phyloP scores from a whole-genome alignment of 345 rosid genomes.

The Trapa bicornis region DNA sequence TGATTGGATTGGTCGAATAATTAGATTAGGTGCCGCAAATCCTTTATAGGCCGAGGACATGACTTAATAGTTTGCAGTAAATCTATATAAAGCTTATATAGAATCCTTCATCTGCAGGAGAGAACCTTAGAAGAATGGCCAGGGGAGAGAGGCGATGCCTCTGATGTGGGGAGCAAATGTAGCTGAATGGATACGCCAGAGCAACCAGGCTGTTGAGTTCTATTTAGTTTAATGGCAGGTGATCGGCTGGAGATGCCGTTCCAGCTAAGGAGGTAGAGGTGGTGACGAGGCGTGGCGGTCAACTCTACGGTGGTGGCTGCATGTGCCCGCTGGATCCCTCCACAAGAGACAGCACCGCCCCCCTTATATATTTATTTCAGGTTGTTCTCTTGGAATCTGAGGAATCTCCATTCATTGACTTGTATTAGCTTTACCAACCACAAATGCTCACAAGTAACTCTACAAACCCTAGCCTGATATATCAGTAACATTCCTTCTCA shows the following conservation, averaged over 20 bases:
- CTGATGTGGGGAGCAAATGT: slow-evolving; percentile 10
- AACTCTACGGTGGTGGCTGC: slow-evolving; percentile 6
- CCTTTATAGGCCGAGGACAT: slow-evolving; percentile 11
- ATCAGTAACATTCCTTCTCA: no score
- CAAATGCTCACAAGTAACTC: no score
- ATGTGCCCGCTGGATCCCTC: slow-evolving; percentile 8
- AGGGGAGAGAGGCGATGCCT: slow-evolving; percentile 9
- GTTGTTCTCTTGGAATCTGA: background rate
- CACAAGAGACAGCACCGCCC: background rate
- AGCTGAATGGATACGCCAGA: slow-evolving; percentile 7
- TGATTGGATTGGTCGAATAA: no score
- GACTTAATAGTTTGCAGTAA: no score
- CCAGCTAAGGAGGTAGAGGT: slow-evolving; percentile 8
- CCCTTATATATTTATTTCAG: background rate
- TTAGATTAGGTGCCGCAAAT: background rate
- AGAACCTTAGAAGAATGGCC: background rate
- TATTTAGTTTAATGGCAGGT: background rate
- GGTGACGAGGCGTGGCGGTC: slow-evolving; percentile 3
- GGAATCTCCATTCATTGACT: background rate
- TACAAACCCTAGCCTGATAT: no score
- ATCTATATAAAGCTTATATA: no score
- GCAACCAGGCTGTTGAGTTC: slow-evolving; percentile 3
- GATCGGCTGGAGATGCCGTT: slow-evolving; percentile 6
- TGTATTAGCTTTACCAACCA: background rate
- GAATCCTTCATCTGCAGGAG: background rate